Conservation (phyloP, 2,329 filamentous ascomycete genomes). For the Trichoderma asperellum region DNA sequence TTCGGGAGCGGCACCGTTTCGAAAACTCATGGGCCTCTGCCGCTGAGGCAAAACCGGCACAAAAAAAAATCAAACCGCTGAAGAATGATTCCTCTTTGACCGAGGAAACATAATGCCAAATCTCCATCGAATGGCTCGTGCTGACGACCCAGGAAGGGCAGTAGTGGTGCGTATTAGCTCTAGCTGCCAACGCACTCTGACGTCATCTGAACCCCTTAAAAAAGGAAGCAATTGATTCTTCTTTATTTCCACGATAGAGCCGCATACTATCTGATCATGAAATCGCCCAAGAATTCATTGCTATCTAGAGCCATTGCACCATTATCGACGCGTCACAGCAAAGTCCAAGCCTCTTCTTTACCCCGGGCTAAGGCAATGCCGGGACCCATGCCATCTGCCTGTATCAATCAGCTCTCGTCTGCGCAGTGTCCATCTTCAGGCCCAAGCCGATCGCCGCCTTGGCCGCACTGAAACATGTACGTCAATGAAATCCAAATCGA, state of each 20-base stretch:
- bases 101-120: neutral
- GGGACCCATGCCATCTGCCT: neutral
- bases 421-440: neutral
- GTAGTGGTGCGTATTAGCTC: neutral
- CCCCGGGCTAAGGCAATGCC: slow-evolving; percentile 3
- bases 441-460: slow-evolving; percentile 18
- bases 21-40: neutral
- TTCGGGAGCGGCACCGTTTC: neutral
- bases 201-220: slow-evolving; percentile 20
- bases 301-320: neutral
- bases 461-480: slow-evolving; percentile 7
- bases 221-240: neutral
- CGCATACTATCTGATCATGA: slow-evolving; percentile 8
- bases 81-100: neutral
- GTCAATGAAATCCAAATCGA: slow-evolving; percentile 15
- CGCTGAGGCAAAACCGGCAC: neutral
- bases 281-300: neutral
- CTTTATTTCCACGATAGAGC: neutral
- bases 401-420: neutral
- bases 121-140: neutral
- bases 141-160: neutral
- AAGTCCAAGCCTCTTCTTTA: neutral
- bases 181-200: slow-evolving; percentile 22
- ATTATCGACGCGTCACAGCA: slow-evolving; percentile 19
- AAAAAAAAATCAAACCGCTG: neutral